A percentile compares a stretch with the other conserved stretches of the same genome.
These are phyloP conservation scores for Apiospora marii DNA, from an alignment of 2,329 filamentous ascomycete species.

Conservation along the genomic window DNA sequence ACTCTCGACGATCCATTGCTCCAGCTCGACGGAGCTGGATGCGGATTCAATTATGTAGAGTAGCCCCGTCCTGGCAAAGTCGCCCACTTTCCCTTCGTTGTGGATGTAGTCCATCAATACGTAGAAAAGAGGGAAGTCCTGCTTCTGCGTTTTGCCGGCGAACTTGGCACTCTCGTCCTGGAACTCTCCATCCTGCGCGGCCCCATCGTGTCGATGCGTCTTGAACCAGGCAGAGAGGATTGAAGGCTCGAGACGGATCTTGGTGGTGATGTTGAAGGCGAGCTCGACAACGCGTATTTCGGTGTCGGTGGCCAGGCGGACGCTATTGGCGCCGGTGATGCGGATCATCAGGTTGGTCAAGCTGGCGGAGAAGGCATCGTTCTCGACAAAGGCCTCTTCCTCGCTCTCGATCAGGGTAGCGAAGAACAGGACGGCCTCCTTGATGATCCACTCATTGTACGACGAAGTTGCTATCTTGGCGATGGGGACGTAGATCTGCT, in stretches of 20 bases:
- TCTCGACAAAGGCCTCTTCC: conserved; percentile 93
- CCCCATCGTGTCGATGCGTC: conserved; percentile 50
- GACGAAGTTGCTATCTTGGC: conserved; percentile 88
- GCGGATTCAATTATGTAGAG: conserved; percentile 96
- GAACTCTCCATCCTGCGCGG: conserved; percentile 47
- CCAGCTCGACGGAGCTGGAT: conserved; percentile 80
- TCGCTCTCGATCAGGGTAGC: conserved; percentile 94
- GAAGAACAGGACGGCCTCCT: conserved; percentile 85
- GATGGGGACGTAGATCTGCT: conserved; percentile 89
- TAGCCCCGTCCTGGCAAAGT: conserved; percentile 93
- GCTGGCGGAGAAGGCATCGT: conserved; percentile 82
- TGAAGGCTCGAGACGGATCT: conserved; percentile 87
- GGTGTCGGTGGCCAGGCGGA: conserved; percentile 78
- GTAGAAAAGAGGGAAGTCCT: conserved; percentile 96
- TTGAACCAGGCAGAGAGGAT: conserved; percentile 94
- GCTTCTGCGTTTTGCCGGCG: conserved; percentile 83
- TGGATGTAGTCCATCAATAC: conserved; percentile 96
- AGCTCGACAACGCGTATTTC: conserved; percentile 91
- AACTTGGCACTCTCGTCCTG: conserved; percentile 70
- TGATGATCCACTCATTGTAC: conserved; percentile 85
- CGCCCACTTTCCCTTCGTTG: conserved; percentile 90
- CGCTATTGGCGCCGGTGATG: conserved; percentile 76
- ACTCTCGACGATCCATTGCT: conserved; percentile 97
- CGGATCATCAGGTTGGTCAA: conserved; percentile 86
- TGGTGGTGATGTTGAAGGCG: conserved; percentile 94